Percentiles rank a stretch among this genome's conserved stretches.
phyloP scores from a whole-genome alignment of 148 eudicot genomes.

The Camellia japonica region DNA sequence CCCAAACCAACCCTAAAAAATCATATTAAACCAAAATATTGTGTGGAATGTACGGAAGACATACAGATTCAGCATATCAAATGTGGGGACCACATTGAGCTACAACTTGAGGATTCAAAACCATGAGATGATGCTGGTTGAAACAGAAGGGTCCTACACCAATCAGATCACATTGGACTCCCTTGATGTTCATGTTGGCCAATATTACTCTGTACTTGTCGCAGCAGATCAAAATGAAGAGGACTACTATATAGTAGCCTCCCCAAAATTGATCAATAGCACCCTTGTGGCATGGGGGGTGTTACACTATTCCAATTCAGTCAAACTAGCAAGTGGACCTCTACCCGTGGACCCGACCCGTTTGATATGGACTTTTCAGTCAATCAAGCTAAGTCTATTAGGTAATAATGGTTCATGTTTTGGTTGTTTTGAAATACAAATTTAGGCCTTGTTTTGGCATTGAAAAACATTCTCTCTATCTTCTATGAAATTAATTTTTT shows the following conservation, averaged over 20 bases:
- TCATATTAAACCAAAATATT: too few species aligned
- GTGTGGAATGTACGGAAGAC: slow-evolving; percentile 32
- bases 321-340: slow-evolving; percentile 17
- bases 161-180: slow-evolving; percentile 32
- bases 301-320: slow-evolving; percentile 31
- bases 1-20: too few species aligned
- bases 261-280: slow-evolving; percentile 26
- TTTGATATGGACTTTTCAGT: slow-evolving; percentile 34
- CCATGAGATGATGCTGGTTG: slow-evolving; percentile 41
- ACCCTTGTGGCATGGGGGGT: slow-evolving; percentile 24
- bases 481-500: too few species aligned
- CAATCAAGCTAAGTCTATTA: slow-evolving; percentile 36
- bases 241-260: slow-evolving; percentile 37
- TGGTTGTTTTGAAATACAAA: too few species aligned
- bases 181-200: slow-evolving; percentile 47
- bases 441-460: too few species aligned
- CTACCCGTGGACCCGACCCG: slow-evolving; percentile 35
- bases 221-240: slow-evolving; percentile 30
- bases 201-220: slow-evolving; percentile 46
- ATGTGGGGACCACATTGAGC: slow-evolving; percentile 33
- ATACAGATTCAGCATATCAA: slow-evolving; percentile 38
- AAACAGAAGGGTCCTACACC: slow-evolving; percentile 46
- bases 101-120: slow-evolving; percentile 41
- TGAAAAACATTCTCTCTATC: too few species aligned
- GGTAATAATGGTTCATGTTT: slow-evolving; percentile 7